Percentiles rank a stretch among this genome's conserved stretches.
phyloP scores from a whole-genome alignment of 495 filamentous ascomycete genomes.

The Jackrogersella minutella region DNA sequence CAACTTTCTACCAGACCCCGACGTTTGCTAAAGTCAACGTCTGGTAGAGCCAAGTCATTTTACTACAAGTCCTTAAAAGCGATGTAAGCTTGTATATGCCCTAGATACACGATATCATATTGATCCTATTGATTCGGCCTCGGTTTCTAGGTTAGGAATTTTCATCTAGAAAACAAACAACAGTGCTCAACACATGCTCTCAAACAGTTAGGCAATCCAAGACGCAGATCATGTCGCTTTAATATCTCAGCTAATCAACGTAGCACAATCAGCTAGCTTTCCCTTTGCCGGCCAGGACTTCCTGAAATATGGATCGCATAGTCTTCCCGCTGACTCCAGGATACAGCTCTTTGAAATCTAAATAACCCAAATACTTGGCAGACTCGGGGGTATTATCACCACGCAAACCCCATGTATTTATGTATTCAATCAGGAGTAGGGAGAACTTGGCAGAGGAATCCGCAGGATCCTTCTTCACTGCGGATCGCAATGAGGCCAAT shows the following conservation, averaged over 20 bases:
- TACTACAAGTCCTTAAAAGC: not conserved
- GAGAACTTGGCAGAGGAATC: constrained; percentile 36
- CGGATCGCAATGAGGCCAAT: constrained; percentile 44
- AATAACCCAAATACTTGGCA: constrained; percentile 66
- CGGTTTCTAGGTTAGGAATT: too few relatives aligned
- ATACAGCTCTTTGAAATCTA: constrained; percentile 64
- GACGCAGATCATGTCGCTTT: too few relatives aligned
- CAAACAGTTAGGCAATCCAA: too few relatives aligned
- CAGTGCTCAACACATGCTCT: too few relatives aligned
- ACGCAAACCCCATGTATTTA: constrained; percentile 61
- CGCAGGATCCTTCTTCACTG: constrained; percentile 50
- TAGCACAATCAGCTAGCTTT: not conserved
- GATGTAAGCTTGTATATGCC: too few relatives aligned
- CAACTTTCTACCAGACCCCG: constrained; percentile 2
- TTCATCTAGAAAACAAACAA: too few relatives aligned
- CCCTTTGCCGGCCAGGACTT: constrained; percentile 20
- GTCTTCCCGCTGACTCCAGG: constrained; percentile 58
- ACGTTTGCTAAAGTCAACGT: not conserved
- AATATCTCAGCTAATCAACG: not conserved
- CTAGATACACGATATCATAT: too few relatives aligned
- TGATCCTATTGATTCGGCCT: too few relatives aligned
- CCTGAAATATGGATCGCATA: constrained; percentile 45
- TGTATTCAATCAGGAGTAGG: constrained; percentile 57
- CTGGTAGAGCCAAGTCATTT: not conserved
- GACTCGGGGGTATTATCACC: constrained; percentile 65